Base-by-base conservation (phyloP, 495 filamentous ascomycete species). In the Penicillium alfredii region DNA sequence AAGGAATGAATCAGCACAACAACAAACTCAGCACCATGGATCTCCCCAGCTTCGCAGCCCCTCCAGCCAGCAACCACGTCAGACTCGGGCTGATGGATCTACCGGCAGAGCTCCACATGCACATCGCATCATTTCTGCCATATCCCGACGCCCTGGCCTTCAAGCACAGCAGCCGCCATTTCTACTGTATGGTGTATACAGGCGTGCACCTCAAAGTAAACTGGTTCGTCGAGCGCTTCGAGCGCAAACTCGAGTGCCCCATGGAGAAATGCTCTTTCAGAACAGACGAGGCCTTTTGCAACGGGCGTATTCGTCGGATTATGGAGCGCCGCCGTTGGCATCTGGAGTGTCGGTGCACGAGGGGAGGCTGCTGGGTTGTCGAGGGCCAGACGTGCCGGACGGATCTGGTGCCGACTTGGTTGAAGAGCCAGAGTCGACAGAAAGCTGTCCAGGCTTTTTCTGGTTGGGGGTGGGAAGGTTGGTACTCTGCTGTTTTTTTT, bases 121-220 rank as follows among this genome's bases (percentile, higher is more conserved):
- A 90, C 77, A 73, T 95, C 74, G 68, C 88, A 78, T 47, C 85
- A 55, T 44, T 87, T 75, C 63, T 95, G 80, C 42, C 84, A 60
- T 50, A 84, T 64, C 56, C 88, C 51, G 64, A 89, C 82, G 55
- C 81, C 67, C 49, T 86, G 64, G 66, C 88, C 1, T 61, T 85
- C 13, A 83, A 83, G 43, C 78, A 83, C 51, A 74, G 70, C 17
- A 73, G 55, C 43, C 71, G 71, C 24, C 72, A 82, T 45, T 80
- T 85, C 51, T 78, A 76, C 54, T 45, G 46, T n/a, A 51, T 80
- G 1, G 77, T 83, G 30, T 74, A 81, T 45, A 85, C 80, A 1
- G 80, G 78, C 8, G 71, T 83, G 0, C 51, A 68, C 25, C 61
- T 82, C 14, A 83, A 85, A 42, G 70, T 85, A 4, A 70, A 76